A percentile compares a stretch with the other conserved stretches of the same genome.
phyloP scores from a whole-genome alignment of 768 basidiomycete genomes.

The Lentinula sp. region DNA sequence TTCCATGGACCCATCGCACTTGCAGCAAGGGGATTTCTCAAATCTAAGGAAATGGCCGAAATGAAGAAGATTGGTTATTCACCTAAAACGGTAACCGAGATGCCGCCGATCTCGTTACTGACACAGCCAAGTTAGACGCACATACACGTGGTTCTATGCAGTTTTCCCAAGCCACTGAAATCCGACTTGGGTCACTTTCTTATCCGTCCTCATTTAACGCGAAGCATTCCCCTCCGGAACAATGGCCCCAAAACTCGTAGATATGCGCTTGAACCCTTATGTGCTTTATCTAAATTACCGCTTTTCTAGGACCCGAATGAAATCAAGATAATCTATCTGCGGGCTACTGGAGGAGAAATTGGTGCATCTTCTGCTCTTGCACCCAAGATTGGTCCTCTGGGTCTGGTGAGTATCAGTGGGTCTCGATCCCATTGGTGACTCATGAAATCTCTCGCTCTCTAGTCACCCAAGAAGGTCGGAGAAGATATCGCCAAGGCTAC shows the following conservation, averaged over 20 bases:
- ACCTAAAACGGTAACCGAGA: background rate
- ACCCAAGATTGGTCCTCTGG: conserved; percentile 99
- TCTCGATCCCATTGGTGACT: too few relatives aligned
- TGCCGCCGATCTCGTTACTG: background rate
- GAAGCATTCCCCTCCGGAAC: conserved; percentile 18
- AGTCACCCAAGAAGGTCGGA: conserved; percentile 99
- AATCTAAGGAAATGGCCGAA: conserved; percentile 9
- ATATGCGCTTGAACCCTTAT: conserved; percentile 4
- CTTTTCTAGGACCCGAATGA: conserved; percentile 83
- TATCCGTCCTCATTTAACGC: background rate
- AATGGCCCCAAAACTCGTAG: conserved; percentile 80
- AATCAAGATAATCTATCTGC: conserved; percentile 98
- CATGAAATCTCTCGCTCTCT: conserved; percentile 6
- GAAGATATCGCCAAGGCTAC: conserved; percentile 99
- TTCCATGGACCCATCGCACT: conserved; percentile 84
- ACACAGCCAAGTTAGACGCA: background rate
- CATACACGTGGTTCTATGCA: background rate
- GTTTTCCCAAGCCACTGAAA: background rate
- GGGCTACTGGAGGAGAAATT: conserved; percentile 98
- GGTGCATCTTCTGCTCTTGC: conserved; percentile 98
- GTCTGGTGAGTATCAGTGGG: conserved; percentile 65
- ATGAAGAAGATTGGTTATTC: conserved; percentile 17
- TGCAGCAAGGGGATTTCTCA: conserved; percentile 7
- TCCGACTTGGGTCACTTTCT: conserved; percentile 8
- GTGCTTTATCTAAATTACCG: background rate